These are phyloP conservation scores for Talaromyces sp. DNA, from an alignment of 2,329 filamentous ascomycete species.

Conservation along the genomic window DNA sequence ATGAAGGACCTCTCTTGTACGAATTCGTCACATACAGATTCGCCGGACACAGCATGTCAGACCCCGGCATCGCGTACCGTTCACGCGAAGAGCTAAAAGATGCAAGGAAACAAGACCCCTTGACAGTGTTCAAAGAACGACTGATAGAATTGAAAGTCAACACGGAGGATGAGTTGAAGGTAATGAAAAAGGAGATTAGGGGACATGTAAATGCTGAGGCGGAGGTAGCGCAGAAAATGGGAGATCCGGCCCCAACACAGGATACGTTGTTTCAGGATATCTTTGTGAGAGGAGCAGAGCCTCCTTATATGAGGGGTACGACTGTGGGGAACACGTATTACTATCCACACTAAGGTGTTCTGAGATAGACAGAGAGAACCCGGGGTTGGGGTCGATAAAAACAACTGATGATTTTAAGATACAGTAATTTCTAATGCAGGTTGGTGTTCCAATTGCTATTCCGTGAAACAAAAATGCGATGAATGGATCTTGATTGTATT, in stretches of 20 bases:
- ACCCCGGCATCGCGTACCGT: constrained; percentile 93
- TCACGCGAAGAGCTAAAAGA: constrained; percentile 96
- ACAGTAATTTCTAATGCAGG: not conserved
- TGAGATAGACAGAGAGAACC: not conserved
- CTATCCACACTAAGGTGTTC: not conserved
- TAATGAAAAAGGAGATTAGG: constrained; percentile 84
- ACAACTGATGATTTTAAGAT: not conserved
- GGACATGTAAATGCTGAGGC: constrained; percentile 79
- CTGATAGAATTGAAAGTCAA: constrained; percentile 85
- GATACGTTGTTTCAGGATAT: constrained; percentile 90
- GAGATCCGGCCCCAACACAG: constrained; percentile 67
- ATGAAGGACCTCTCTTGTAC: constrained; percentile 75
- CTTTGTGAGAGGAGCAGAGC: constrained; percentile 78
- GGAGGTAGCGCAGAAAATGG: constrained; percentile 78
- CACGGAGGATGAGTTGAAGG: constrained; percentile 86
- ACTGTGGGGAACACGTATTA: constrained; percentile 84
- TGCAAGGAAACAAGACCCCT: constrained; percentile 94
- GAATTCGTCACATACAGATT: constrained; percentile 98
- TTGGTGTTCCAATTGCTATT: not conserved
- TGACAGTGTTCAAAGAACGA: constrained; percentile 90
- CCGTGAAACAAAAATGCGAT: not conserved
- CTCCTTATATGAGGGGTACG: constrained; percentile 74
- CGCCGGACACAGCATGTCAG: constrained; percentile 96
- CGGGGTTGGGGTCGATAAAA: not conserved
- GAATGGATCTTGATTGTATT: not conserved